Percentiles rank a stretch among this genome's conserved stretches.
phyloP scores from a whole-genome alignment of 768 basidiomycete species.

The Russula sp. region DNA sequence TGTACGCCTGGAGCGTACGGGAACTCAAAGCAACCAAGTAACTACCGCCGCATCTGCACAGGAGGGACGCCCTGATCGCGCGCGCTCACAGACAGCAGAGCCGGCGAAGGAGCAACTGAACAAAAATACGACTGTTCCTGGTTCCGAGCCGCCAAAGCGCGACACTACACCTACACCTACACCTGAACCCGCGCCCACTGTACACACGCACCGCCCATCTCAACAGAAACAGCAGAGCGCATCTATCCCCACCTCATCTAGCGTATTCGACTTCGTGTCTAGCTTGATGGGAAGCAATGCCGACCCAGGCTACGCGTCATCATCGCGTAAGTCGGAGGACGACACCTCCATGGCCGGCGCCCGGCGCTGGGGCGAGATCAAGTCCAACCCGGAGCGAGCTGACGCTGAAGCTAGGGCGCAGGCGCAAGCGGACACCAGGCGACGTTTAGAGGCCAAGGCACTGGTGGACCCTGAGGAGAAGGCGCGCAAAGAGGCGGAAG shows the following conservation, averaged over 20 bases:
- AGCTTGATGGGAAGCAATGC: background rate
- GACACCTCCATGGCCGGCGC: slow-evolving; percentile 5
- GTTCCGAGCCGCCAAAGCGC: background rate
- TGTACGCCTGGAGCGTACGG: slow-evolving; percentile 5
- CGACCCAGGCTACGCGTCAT: slow-evolving; percentile 14
- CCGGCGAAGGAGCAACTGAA: slow-evolving; percentile 12
- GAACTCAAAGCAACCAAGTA: slow-evolving; percentile 9
- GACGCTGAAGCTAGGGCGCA: background rate
- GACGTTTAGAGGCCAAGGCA: slow-evolving; percentile 8
- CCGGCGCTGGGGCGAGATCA: slow-evolving; percentile 5
- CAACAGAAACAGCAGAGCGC: slow-evolving; percentile 8
- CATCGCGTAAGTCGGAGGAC: slow-evolving; percentile 10
- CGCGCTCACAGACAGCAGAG: slow-evolving; percentile 16
- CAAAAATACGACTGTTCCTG: background rate
- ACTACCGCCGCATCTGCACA: background rate
- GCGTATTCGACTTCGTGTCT: slow-evolving; percentile 9
- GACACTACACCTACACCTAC: background rate
- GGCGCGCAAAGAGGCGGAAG: background rate
- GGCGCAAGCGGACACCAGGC: background rate
- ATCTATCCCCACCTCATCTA: background rate
- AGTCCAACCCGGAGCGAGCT: background rate
- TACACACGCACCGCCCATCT: background rate
- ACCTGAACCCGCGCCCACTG: background rate
- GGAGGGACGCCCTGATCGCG: background rate
- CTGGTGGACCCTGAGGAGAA: background rate